Base-by-base conservation (phyloP, 192 early-diverging fungal species). In the Backusella mclennaniae region DNA sequence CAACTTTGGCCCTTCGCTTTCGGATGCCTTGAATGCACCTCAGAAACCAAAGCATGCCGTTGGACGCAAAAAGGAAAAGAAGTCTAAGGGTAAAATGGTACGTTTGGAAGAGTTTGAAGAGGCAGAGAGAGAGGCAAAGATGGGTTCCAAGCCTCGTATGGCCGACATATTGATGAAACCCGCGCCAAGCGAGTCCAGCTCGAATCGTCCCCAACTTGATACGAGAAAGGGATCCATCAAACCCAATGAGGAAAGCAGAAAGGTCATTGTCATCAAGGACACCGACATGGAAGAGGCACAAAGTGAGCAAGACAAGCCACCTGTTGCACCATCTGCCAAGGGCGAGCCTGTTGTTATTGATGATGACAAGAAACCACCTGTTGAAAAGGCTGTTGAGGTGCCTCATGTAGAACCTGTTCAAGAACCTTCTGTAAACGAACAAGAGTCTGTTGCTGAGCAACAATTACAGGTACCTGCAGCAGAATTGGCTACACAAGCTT, bases 11-110 rank as follows among this genome's bases (percentile, higher is more conserved):
- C 82, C 82, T 4, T 80, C 82, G 36, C 38, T 84, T 46, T 74
- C 82, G 1, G 76, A 77, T 33, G 79, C 82, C 41, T 67, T 80
- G 19, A 70, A 76, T 17, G 70, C 79, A 59, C 84, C 74, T 74
- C 85, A 82, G 69, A 84, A 81, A 49, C 79, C 77, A 39, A 86
- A 84, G 56, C 69, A 76, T 73, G n/a, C 69, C 41, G 17, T 78
- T 33, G 42, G 66, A 8, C 66, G 71, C 26, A 78, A 78, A 49
- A 83, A 84, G 33, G 78, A 79, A 44, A 82, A 82, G 76, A 72
- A 73, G n/a, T 36, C 69, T 14, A 78, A 77, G 35, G 53, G 63
- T 23, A 82, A 82, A 17, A 71, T 77, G 73, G 76, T 82, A 12
- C 74, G 73, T 15, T 36, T 82, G n/a, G 78, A 79, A 6, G 73